Evolutionary conservation across 2,329 filamentous ascomycete species (phyloP), one percentile per base, ranked within the genome.

Genomic region (Intubia oerlemansii): DNA sequence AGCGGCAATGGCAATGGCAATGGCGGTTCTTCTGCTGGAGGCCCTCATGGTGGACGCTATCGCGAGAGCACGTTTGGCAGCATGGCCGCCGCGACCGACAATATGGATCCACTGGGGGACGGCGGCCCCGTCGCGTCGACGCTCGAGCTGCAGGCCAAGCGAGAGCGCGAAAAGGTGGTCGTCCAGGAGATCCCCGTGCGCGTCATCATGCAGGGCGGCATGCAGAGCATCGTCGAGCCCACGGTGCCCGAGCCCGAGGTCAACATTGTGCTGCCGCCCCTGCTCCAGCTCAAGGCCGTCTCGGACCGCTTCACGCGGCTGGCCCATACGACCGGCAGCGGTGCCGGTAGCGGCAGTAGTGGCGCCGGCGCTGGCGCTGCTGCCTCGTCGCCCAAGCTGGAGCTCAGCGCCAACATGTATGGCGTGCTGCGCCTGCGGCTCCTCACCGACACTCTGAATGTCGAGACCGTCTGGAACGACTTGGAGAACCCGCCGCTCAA

Each of bases 131-230:
- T 58, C 32, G 51, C 66, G 30, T 21, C 26, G 10, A 47, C 41
- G 17, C 50, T 71, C 15, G 66, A 62, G 47, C 67, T 56, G 38
- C 65, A 45, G 39, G 60, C 66, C 15, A 53, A 57, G 24, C 61
- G 75, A 32, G 79, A 85, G 43, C 73, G 81, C 40, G 84, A 93
- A 48, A 91, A 88, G 36, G 64, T 90, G 41, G 77, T 98, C 43
- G 92, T 82, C 1, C 88, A 98, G 45, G 82, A 95, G 50, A 77
- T 98, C 22, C 88, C 88, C n/a, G 76, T 95, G 24, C 74, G 84
- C 12, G 82, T 98, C 2, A 64, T 98, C 8, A 71, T 79, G 33
- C 72, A 79, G 3, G 68, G 76, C 29, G 75, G 69, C 0, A 81
- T 95, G n/a, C 78, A 88, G 43, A 77, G 72, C n/a, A 71, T 95